phyloP scores from a whole-genome alignment of 805 yeast species.

The Starmerella etchellsii region DNA sequence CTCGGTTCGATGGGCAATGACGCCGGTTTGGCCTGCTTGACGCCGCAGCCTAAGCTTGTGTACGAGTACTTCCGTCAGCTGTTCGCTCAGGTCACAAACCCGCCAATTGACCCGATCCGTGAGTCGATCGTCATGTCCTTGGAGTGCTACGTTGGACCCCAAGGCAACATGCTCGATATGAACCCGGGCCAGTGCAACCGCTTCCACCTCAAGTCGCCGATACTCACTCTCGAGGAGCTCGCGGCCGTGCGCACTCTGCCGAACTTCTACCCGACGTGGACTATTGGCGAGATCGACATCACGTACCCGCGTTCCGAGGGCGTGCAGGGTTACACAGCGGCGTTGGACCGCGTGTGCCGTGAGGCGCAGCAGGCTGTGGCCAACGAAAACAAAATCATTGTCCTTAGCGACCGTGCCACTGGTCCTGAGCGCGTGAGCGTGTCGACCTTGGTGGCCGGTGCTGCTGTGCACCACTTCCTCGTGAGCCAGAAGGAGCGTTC shows the following conservation, averaged over 20 bases:
- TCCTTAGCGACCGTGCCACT: slow-evolving; percentile 60
- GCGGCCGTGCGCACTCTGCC: slow-evolving; percentile 60
- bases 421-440: slow-evolving; percentile 57
- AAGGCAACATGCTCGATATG: slow-evolving; percentile 89
- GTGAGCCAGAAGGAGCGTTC: slow-evolving; percentile 94
- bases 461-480: slow-evolving; percentile 93
- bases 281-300: slow-evolving; percentile 68
- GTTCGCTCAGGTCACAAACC: slow-evolving; percentile 97
- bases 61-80: slow-evolving; percentile 92
- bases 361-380: slow-evolving; percentile 79
- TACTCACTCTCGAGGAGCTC: slow-evolving; percentile 60
- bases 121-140: slow-evolving; percentile 94
- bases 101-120: slow-evolving; percentile 96
- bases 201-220: slow-evolving; percentile 68
- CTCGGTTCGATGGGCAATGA: slow-evolving; percentile 98
- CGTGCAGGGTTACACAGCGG: slow-evolving; percentile 66
- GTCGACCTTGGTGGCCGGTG: slow-evolving; percentile 81
- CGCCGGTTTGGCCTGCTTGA: slow-evolving; percentile 84
- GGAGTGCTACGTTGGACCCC: slow-evolving; percentile 97
- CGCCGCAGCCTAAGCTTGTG: slow-evolving; percentile 79
- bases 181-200: slow-evolving; percentile 85
- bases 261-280: slow-evolving; percentile 75
- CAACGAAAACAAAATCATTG: slow-evolving; percentile 56
- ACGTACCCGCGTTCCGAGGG: slow-evolving; percentile 80
- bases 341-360: slow-evolving; percentile 75